phyloP scores from a whole-genome alignment of 2,329 filamentous ascomycete genomes.

The Exophiala xenobiotica region DNA sequence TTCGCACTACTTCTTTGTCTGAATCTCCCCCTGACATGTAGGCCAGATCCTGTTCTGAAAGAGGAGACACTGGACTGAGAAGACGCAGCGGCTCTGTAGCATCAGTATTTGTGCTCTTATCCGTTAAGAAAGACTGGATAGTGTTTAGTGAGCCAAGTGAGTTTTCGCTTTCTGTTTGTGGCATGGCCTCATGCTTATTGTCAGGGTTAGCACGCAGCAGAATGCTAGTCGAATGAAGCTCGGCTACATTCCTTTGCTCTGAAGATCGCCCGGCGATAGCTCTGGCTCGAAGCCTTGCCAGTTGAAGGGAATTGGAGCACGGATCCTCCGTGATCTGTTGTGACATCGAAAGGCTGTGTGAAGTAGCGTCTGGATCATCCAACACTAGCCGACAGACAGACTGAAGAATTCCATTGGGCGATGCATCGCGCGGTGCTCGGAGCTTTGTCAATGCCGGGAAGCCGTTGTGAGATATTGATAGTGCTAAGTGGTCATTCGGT shows the following conservation, averaged over 20 bases:
- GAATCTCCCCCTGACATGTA: not conserved
- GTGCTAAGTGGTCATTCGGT: constrained; percentile 26
- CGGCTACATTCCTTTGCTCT: not conserved
- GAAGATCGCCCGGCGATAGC: constrained; percentile 31
- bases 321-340: constrained; percentile 30
- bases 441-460: constrained; percentile 43
- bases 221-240: not conserved
- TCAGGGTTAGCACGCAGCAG: no score
- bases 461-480: constrained; percentile 40
- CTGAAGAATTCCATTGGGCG: constrained; percentile 45
- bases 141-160: constrained; percentile 1
- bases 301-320: constrained; percentile 47
- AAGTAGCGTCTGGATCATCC: constrained; percentile 41
- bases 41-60: not conserved
- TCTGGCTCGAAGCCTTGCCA: constrained; percentile 46
- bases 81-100: not conserved
- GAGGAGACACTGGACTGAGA: constrained; percentile 2
- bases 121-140: not conserved
- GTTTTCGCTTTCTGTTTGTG: not conserved
- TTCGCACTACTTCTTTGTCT: constrained; percentile 4
- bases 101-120: not conserved
- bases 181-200: not conserved
- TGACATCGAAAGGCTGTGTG: no score
- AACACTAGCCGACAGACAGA: constrained; percentile 43
- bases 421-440: constrained; percentile 46